A percentile compares a stretch with the other conserved stretches of the same genome.
These are phyloP conservation scores for Penicillium chermesinum DNA, from an alignment of 495 filamentous ascomycete genomes.

Conservation along the genomic window DNA sequence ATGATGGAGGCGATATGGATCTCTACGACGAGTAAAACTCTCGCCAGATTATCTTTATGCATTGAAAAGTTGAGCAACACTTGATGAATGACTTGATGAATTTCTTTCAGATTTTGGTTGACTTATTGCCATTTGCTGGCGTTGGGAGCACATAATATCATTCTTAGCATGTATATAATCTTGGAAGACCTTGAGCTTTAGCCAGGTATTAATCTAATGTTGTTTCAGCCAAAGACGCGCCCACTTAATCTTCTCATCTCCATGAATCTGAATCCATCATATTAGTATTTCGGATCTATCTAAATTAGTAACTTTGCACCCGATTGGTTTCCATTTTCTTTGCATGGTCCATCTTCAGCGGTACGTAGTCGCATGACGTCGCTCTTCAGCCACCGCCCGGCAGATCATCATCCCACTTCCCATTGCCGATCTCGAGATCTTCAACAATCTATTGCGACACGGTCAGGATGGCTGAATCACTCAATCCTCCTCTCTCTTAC, in stretches of 20 bases:
- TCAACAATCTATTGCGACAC: not conserved
- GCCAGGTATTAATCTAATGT: too few relatives aligned
- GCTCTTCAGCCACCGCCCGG: not conserved
- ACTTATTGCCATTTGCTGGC: not conserved
- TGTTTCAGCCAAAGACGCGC: too few relatives aligned
- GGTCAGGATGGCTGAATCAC: constrained; percentile 37
- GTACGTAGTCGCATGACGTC: not conserved
- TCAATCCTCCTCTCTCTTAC: constrained; percentile 61
- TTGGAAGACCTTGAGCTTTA: not conserved
- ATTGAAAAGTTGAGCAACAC: not conserved
- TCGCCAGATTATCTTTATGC: too few relatives aligned
- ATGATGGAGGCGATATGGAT: constrained; percentile 62
- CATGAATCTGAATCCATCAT: too few relatives aligned
- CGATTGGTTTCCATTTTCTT: constrained; percentile 4
- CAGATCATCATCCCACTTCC: not conserved
- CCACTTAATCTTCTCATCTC: too few relatives aligned
- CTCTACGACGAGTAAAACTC: constrained; percentile 66
- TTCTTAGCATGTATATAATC: not conserved
- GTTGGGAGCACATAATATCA: not conserved
- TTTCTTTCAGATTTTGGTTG: not conserved
- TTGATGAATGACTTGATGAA: not conserved
- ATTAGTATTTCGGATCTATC: too few relatives aligned
- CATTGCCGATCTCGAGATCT: not conserved
- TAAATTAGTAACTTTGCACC: too few relatives aligned
- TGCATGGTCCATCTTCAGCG: constrained; percentile 3